phyloP scores from a whole-genome alignment of 306 rosid species.

The Gynostemma pentaphyllum region DNA sequence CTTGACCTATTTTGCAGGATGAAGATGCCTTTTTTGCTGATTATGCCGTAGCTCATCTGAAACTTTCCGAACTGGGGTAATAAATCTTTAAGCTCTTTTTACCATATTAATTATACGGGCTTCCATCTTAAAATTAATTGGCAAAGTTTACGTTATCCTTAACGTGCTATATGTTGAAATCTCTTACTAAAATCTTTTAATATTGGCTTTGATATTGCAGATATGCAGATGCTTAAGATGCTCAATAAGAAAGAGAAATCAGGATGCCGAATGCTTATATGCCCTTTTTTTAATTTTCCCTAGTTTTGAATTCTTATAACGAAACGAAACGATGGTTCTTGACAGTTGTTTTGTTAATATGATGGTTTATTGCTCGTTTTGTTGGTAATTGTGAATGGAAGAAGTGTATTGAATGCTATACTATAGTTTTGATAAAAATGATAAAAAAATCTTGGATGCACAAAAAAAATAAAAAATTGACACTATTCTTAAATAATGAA shows the following conservation, averaged over 20 bases:
- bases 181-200: no score
- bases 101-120: no score
- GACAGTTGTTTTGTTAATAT: neutral
- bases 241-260: neutral
- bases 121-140: no score
- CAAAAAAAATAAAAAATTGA: no score
- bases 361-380: neutral
- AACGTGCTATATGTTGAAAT: neutral
- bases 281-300: neutral
- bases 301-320: no score
- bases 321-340: neutral
- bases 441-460: no score
- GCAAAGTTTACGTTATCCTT: neutral
- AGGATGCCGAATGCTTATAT: neutral
- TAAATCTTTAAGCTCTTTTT: neutral
- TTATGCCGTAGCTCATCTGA: slow-evolving; percentile 40
- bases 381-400: no score
- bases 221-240: slow-evolving; percentile 12
- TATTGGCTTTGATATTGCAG: neutral
- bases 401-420: neutral
- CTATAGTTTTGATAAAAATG: no score
- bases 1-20: slow-evolving; percentile 16
- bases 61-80: slow-evolving; percentile 48
- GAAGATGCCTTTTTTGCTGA: slow-evolving; percentile 42
- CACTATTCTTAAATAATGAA: no score